phyloP scores from a whole-genome alignment of 257 asterid species.

The Fraxinus quadrangulata region DNA sequence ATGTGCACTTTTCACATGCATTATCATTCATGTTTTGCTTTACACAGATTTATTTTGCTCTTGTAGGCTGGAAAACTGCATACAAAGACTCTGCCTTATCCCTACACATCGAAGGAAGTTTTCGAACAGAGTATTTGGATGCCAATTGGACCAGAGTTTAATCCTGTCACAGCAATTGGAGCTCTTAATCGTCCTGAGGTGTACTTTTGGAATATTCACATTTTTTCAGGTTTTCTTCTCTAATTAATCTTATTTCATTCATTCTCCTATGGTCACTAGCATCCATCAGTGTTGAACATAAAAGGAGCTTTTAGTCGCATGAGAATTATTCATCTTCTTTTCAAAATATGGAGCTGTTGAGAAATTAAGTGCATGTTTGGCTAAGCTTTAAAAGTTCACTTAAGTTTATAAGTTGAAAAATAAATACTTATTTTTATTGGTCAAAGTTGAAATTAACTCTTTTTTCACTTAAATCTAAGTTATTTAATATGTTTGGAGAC shows the following conservation, averaged over 20 bases:
- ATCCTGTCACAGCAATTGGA: constrained; percentile 68
- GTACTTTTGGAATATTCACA: constrained; percentile 36
- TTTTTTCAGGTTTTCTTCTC: background rate
- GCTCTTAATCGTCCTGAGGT: constrained; percentile 93
- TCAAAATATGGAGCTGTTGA: background rate
- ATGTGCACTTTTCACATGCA: background rate
- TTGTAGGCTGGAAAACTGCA: constrained; percentile 81
- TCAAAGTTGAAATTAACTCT: too few relatives aligned
- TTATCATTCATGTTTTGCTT: background rate
- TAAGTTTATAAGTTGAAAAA: background rate
- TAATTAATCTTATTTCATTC: background rate
- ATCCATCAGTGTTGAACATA: background rate
- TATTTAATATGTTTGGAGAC: too few relatives aligned
- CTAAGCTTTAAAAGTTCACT: background rate
- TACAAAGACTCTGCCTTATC: constrained; percentile 81
- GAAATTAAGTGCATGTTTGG: background rate
- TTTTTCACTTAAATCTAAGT: too few relatives aligned
- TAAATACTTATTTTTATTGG: too few relatives aligned
- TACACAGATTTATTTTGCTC: constrained; percentile 12
- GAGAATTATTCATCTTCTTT: too few relatives aligned
- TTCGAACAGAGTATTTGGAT: constrained; percentile 81
- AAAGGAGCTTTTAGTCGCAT: background rate
- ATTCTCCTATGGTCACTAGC: background rate
- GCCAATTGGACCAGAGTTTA: constrained; percentile 94
- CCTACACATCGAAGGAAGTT: constrained; percentile 76